These are phyloP conservation scores for Rutstroemia sp. DNA, from an alignment of 2,329 filamentous ascomycete species.

Conservation along the genomic window DNA sequence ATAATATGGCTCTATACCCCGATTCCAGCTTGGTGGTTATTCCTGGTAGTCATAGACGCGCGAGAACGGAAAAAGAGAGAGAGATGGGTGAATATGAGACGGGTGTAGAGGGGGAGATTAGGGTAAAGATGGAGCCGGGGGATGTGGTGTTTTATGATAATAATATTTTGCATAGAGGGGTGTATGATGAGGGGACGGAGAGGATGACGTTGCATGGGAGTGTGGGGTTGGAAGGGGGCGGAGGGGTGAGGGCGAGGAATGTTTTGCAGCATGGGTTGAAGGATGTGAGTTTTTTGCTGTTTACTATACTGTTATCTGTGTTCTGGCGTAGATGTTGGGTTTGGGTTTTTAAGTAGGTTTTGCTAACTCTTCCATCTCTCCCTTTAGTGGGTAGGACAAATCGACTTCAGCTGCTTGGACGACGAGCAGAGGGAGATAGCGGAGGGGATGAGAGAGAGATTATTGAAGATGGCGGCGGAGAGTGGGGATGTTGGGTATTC, in stretches of 20 bases:
- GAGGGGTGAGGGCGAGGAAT: conserved; percentile 54
- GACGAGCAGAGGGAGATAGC: conserved; percentile 40
- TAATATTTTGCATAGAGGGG: conserved; percentile 73
- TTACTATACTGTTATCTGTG: not conserved
- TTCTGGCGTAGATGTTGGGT: not conserved
- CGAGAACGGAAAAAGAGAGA: conserved; percentile 64
- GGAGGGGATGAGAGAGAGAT: conserved; percentile 53
- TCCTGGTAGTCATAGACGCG: conserved; percentile 66
- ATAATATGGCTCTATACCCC: conserved; percentile 74
- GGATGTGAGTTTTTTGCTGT: conserved; percentile 18
- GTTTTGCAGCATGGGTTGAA: conserved; percentile 70
- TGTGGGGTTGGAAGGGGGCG: conserved; percentile 53
- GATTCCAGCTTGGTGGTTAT: conserved; percentile 70
- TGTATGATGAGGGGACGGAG: conserved; percentile 52
- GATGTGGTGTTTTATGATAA: conserved; percentile 87
- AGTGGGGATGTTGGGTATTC: conserved; percentile 58
- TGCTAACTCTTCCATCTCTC: not conserved
- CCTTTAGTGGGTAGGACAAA: conserved; percentile 47
- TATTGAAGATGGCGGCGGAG: conserved; percentile 54
- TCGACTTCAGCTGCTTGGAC: conserved; percentile 44
- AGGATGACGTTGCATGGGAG: conserved; percentile 67
- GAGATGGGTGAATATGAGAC: conserved; percentile 57
- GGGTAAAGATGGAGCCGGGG: conserved; percentile 61
- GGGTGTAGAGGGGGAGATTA: conserved; percentile 53
- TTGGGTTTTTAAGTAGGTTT: not conserved